These are phyloP conservation scores for Pseudohalonectria lignicola DNA, from an alignment of 2,329 filamentous ascomycete genomes.

Conservation along the genomic window DNA sequence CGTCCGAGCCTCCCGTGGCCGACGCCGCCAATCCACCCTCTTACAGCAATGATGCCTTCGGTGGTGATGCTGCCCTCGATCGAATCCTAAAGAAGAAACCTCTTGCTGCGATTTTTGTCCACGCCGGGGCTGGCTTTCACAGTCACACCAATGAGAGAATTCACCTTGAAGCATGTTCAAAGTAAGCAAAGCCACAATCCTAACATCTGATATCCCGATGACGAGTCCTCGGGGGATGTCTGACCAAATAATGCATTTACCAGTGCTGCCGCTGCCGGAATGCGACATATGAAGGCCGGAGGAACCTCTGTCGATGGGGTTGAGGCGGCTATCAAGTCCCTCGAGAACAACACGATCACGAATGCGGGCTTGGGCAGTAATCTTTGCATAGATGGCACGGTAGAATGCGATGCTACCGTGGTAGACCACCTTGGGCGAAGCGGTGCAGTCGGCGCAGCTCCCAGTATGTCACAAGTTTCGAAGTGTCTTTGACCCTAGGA, in stretches of 20 bases:
- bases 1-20: no score
- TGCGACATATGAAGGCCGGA: conserved; percentile 76
- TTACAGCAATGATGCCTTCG: neutral
- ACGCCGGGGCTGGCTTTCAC: conserved; percentile 92
- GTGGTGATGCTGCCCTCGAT: conserved; percentile 2
- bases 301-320: conserved; percentile 78
- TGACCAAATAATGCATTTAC: neutral
- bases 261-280: conserved; percentile 70
- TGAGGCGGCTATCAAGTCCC: conserved; percentile 73
- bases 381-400: conserved; percentile 75
- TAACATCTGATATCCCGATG: no score
- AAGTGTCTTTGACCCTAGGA: neutral
- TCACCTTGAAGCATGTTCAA: conserved; percentile 66
- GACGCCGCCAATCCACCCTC: no score
- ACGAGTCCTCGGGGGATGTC: neutral
- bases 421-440: conserved; percentile 87
- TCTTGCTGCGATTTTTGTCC: conserved; percentile 70
- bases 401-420: conserved; percentile 90
- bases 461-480: conserved; percentile 48
- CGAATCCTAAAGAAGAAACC: conserved; percentile 4
- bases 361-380: conserved; percentile 97
- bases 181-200: neutral
- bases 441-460: conserved; percentile 83
- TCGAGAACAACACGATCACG: conserved; percentile 92
- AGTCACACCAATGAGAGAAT: conserved; percentile 74